Conservation (phyloP, 2,329 filamentous ascomycete species). For the Aspergillus bombycis region DNA sequence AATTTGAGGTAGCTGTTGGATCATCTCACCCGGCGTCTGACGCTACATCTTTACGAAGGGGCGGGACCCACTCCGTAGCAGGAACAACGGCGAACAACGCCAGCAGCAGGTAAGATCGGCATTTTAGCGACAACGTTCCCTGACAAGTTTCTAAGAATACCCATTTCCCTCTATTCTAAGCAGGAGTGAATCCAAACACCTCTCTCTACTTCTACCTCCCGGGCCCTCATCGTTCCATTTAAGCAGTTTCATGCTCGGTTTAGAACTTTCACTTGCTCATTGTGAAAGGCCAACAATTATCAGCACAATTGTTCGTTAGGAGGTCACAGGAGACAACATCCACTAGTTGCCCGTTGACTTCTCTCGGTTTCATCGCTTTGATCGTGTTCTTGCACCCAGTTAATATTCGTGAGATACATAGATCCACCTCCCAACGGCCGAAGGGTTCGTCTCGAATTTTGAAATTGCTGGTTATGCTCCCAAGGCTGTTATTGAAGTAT, state of each 20-base stretch:
- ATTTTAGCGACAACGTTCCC: not conserved
- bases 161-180: not conserved
- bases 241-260: not conserved
- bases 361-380: too few relatives aligned
- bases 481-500: too few relatives aligned
- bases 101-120: not conserved
- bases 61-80: not conserved
- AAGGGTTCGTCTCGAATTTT: too few relatives aligned
- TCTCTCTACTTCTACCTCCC: not conserved
- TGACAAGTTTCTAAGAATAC: not conserved
- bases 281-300: not conserved
- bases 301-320: not conserved
- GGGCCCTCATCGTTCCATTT: not conserved
- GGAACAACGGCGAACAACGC: not conserved
- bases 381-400: too few relatives aligned
- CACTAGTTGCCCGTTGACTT: too few relatives aligned
- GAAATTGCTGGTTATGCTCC: too few relatives aligned
- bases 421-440: too few relatives aligned
- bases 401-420: too few relatives aligned
- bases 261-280: not conserved
- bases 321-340: not conserved
- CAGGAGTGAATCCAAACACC: not conserved
- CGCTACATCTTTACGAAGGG: not conserved
- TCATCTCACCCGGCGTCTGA: not conserved
- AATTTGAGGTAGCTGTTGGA: not conserved